Conservation (phyloP, 2,329 filamentous ascomycete species). For the Pseudonectria buxi region DNA sequence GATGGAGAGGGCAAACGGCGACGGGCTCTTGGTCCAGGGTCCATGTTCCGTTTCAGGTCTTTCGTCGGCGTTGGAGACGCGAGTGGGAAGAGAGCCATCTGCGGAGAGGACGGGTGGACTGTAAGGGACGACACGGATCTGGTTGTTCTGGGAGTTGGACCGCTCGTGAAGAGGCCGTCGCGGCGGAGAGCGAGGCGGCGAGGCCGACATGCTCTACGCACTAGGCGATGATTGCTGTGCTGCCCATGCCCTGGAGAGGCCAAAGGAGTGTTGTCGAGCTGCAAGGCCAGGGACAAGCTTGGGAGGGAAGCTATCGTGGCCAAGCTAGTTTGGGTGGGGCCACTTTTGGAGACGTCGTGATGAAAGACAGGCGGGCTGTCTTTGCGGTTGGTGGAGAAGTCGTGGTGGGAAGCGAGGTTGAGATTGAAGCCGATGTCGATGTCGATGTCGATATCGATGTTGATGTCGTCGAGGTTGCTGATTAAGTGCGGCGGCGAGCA, state of each 20-base stretch:
- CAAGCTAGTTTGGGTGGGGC: no score
- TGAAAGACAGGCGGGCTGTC: no score
- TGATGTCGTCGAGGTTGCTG: no score
- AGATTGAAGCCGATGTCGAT: no score
- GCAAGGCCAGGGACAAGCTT: conserved; percentile 5
- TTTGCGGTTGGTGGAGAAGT: no score
- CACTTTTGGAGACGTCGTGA: no score
- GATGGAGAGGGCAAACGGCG: conserved; percentile 13
- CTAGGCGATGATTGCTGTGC: conserved; percentile 13
- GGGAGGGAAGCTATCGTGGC: not conserved
- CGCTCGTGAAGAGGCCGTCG: conserved; percentile 23
- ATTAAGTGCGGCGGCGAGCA: no score
- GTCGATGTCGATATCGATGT: no score
- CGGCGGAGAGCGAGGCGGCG: conserved; percentile 23
- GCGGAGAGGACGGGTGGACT: conserved; percentile 30
- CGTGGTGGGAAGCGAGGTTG: no score
- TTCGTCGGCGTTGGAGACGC: conserved; percentile 18
- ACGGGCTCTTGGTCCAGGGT: conserved; percentile 9
- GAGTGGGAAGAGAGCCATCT: conserved; percentile 21
- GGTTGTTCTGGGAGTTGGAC: conserved; percentile 22
- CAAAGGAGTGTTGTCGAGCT: conserved; percentile 2
- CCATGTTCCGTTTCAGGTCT: conserved; percentile 17
- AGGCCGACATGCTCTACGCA: conserved; percentile 28
- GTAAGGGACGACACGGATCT: conserved; percentile 34
- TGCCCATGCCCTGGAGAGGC: conserved; percentile 16